A percentile compares a stretch with the other conserved stretches of the same genome.
These are phyloP conservation scores for Closterium sp. DNA, from an alignment of 139 green algal genomes.

Conservation along the genomic window DNA sequence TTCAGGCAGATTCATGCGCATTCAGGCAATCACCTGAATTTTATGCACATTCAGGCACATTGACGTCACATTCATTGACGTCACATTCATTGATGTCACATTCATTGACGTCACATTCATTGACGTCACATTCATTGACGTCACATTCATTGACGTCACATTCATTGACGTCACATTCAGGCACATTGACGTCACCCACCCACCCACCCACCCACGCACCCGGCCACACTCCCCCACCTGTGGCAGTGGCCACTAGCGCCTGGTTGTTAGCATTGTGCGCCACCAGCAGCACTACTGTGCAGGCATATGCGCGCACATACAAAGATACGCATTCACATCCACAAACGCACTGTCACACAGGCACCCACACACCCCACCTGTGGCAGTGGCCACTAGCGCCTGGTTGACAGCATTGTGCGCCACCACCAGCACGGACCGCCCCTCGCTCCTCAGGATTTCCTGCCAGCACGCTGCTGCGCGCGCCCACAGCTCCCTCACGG, in stretches of 20 bases:
- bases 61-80: too few relatives aligned
- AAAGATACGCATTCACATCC: too few relatives aligned
- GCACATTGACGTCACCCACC: not conserved
- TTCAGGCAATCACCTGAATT: too few relatives aligned
- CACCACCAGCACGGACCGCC: conserved; percentile 73
- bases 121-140: too few relatives aligned
- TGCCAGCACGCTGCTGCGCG: conserved; percentile 84
- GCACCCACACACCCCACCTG: conserved; percentile 1
- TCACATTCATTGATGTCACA: too few relatives aligned
- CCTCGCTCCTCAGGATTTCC: conserved; percentile 60
- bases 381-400: conserved; percentile 55
- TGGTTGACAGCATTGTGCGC: conserved; percentile 97
- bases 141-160: too few relatives aligned
- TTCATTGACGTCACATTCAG: too few relatives aligned
- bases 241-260: conserved; percentile 53
- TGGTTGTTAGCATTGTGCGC: conserved; percentile 98
- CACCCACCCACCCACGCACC: not conserved
- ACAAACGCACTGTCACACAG: too few relatives aligned
- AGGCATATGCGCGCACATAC: too few relatives aligned
- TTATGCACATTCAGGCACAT: too few relatives aligned
- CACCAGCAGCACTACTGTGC: conserved; percentile 88
- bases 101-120: too few relatives aligned
- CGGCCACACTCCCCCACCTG: not conserved
- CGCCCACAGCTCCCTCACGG: conserved; percentile 54
- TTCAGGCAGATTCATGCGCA: too few relatives aligned